Evolutionary conservation across 108 stramenopile species (phyloP).

Genomic region (Pseudonitzschia pungens): DNA sequence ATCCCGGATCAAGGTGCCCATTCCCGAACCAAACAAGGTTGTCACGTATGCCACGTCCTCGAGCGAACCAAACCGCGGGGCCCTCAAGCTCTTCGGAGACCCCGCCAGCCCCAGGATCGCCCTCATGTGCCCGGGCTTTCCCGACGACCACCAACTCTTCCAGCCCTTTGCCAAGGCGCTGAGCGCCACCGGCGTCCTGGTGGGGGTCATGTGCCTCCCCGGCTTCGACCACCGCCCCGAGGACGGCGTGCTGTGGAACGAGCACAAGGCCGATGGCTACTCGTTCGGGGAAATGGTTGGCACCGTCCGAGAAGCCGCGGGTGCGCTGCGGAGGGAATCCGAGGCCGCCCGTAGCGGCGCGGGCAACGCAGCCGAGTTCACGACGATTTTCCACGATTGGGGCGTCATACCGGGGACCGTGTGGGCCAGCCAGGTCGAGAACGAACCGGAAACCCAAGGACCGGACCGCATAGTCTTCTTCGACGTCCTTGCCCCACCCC

Average conservation of each 20-base stretch:
- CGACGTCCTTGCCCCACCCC: not conserved
- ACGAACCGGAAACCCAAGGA: not conserved
- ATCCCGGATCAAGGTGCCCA: too few species aligned
- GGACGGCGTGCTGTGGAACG: not conserved
- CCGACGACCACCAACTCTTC: not conserved
- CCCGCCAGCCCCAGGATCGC: not conserved
- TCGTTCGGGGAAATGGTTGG: not conserved
- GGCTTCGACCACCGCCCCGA: not conserved
- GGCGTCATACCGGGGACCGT: not conserved
- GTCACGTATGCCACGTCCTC: too few species aligned
- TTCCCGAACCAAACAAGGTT: too few species aligned
- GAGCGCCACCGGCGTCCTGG: not conserved
- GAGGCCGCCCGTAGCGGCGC: not conserved
- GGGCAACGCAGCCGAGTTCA: not conserved
- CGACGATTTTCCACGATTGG: constrained; percentile 10
- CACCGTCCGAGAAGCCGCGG: not conserved
- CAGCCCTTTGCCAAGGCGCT: not conserved
- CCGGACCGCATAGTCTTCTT: not conserved
- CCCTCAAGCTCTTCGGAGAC: not conserved
- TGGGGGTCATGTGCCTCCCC: not conserved
- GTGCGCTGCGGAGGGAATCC: not conserved
- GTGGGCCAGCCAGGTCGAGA: not conserved
- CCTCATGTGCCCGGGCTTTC: not conserved
- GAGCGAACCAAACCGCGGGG: too few species aligned
- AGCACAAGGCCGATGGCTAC: not conserved